Conservation (phyloP, 78 protist species). For the Creolimax fragrantissima region DNA sequence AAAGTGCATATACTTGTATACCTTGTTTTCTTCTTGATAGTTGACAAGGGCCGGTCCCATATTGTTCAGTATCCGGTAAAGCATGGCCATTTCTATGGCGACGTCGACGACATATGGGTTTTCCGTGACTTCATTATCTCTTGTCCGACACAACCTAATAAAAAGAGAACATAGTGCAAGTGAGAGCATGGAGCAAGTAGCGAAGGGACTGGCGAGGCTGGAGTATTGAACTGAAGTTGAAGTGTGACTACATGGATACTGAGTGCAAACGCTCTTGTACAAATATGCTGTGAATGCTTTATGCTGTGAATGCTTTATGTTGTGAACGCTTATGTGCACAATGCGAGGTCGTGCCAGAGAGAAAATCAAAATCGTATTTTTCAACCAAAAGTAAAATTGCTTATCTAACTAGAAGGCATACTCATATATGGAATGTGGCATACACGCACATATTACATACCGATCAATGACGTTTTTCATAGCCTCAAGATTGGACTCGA, state of each 20-base stretch:
- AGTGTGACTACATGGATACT: no score
- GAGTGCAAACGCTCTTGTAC: no score
- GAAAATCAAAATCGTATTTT: no score
- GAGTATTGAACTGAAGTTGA: no score
- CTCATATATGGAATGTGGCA: background rate
- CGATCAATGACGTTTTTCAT: constrained; percentile 35
- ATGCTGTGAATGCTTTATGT: no score
- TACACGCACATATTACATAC: background rate
- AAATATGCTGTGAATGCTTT: no score
- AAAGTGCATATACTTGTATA: background rate
- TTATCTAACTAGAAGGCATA: no score
- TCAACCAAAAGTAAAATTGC: no score
- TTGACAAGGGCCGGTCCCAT: background rate
- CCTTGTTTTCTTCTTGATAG: background rate
- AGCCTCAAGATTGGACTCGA: constrained; percentile 24
- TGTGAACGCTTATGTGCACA: no score
- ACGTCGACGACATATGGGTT: background rate
- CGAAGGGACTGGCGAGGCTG: no score
- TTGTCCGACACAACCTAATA: background rate
- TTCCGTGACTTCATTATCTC: background rate
- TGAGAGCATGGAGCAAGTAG: no score
- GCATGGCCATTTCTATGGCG: background rate
- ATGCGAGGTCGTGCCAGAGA: no score
- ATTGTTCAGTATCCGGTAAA: background rate
- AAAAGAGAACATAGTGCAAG: background rate